Evolutionary conservation across 2,329 filamentous ascomycete genomes (phyloP).

Genomic region (Neopestalotiopsis clavispora): DNA sequence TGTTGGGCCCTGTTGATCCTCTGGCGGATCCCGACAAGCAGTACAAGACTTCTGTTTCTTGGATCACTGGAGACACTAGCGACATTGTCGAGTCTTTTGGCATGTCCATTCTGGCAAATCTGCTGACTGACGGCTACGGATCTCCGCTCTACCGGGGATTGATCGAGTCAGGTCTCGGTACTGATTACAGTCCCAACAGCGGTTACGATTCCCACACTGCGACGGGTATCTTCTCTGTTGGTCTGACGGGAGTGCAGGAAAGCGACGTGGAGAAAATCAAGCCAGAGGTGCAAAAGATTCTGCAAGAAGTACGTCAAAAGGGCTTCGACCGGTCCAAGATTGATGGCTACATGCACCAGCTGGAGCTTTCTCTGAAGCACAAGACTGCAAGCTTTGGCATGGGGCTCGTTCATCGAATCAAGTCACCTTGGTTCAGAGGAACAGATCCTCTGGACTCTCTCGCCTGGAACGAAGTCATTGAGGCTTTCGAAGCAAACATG

Average conservation of each 20-base stretch:
- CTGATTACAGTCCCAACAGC: slow-evolving; percentile 93
- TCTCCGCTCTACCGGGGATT: slow-evolving; percentile 89
- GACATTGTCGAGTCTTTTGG: slow-evolving; percentile 90
- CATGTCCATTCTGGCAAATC: slow-evolving; percentile 77
- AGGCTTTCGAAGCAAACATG: slow-evolving; percentile 79
- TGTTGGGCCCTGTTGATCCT: slow-evolving; percentile 84
- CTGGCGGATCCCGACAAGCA: slow-evolving; percentile 86
- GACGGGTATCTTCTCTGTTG: slow-evolving; percentile 85
- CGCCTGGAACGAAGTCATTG: slow-evolving; percentile 88
- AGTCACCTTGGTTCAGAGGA: slow-evolving; percentile 94
- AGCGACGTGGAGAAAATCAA: slow-evolving; percentile 80
- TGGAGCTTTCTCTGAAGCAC: slow-evolving; percentile 92
- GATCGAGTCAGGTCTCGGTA: slow-evolving; percentile 87
- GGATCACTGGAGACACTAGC: slow-evolving; percentile 83
- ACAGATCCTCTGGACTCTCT: slow-evolving; percentile 90
- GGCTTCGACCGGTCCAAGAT: slow-evolving; percentile 92
- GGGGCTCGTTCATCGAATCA: slow-evolving; percentile 84
- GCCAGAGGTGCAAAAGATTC: slow-evolving; percentile 72
- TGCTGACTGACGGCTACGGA: slow-evolving; percentile 93
- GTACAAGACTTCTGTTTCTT: slow-evolving; percentile 91
- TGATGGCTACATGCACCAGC: slow-evolving; percentile 89
- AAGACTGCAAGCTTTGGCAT: slow-evolving; percentile 97
- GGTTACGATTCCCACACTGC: slow-evolving; percentile 84
- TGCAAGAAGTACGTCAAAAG: slow-evolving; percentile 70
- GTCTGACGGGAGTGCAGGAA: slow-evolving; percentile 86